phyloP scores from a whole-genome alignment of 345 rosid species.

The Aquilaria malaccensis region DNA sequence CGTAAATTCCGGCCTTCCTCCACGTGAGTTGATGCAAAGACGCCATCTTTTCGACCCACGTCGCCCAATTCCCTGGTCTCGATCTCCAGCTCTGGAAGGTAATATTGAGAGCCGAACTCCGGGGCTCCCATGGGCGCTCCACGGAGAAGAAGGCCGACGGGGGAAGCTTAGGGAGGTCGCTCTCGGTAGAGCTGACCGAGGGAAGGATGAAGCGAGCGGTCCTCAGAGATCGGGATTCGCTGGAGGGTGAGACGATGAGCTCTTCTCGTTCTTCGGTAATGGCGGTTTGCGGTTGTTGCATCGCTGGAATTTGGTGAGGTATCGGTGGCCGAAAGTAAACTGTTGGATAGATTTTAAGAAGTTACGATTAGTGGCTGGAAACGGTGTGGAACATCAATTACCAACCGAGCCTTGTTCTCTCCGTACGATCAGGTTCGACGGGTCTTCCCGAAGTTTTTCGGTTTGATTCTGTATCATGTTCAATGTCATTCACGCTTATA shows the following conservation, averaged over 20 bases:
- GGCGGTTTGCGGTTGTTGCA: constrained; percentile 5
- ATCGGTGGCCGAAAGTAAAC: neutral
- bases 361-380: too few species aligned
- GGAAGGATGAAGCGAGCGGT: constrained; percentile 24
- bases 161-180: constrained; percentile 8
- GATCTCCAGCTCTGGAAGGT: constrained; percentile 22
- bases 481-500: too few species aligned
- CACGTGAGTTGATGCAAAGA: constrained; percentile 18
- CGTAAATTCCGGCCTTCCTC: constrained; percentile 26
- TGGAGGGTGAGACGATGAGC: constrained; percentile 17
- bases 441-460: too few species aligned
- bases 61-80: constrained; percentile 13
- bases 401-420: too few species aligned
- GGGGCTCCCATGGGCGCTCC: constrained; percentile 1
- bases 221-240: constrained; percentile 4
- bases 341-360: neutral
- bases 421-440: too few species aligned
- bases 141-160: neutral
- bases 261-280: constrained; percentile 18
- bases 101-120: constrained; percentile 14
- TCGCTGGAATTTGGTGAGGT: constrained; percentile 1
- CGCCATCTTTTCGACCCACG: constrained; percentile 23
- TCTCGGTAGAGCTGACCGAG: neutral
- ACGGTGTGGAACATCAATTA: too few species aligned
- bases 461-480: too few species aligned